Evolutionary conservation across 192 early-diverging fungal species (phyloP).

Genomic region (Gryganskiella cystojenkinii): DNA sequence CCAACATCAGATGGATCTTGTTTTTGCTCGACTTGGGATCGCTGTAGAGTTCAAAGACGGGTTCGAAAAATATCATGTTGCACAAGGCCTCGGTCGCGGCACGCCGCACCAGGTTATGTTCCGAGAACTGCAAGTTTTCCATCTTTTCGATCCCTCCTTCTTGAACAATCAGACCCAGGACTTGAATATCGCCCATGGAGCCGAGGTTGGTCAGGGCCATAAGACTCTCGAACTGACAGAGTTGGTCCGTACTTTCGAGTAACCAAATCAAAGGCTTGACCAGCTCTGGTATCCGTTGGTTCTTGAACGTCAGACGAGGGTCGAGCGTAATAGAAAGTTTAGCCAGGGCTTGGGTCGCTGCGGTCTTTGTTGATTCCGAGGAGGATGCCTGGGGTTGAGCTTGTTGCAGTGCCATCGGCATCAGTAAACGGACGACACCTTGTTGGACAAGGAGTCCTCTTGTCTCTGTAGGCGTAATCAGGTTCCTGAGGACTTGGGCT

Average conservation of each 20-base stretch:
- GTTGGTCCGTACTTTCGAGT: constrained; percentile 65
- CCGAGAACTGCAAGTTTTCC: constrained; percentile 85
- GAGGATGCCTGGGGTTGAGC: constrained; percentile 16
- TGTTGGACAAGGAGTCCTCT: constrained; percentile 87
- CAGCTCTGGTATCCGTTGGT: constrained; percentile 71
- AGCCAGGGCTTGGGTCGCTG: constrained; percentile 86
- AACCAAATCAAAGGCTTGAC: constrained; percentile 77
- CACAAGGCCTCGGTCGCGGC: constrained; percentile 93
- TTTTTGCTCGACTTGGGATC: constrained; percentile 58
- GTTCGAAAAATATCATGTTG: constrained; percentile 89
- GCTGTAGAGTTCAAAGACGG: constrained; percentile 84
- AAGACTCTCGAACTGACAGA: constrained; percentile 89
- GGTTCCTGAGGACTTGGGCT: constrained; percentile 72
- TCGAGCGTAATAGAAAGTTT: constrained; percentile 94
- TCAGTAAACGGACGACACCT: constrained; percentile 74
- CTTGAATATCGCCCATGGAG: constrained; percentile 67
- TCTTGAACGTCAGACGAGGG: constrained; percentile 87
- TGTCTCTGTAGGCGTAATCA: constrained; percentile 75
- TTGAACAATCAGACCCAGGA: constrained; percentile 42
- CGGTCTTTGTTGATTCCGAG: constrained; percentile 43
- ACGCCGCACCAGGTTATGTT: constrained; percentile 80
- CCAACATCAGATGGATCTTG: constrained; percentile 82
- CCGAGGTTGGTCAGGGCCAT: constrained; percentile 95
- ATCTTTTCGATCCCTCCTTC: constrained; percentile 76
- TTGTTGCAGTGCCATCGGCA: constrained; percentile 57